Evolutionary conservation across 345 rosid species (phyloP), one percentile per base, ranked within the genome.

Genomic region (Hibiscus syriacus): DNA sequence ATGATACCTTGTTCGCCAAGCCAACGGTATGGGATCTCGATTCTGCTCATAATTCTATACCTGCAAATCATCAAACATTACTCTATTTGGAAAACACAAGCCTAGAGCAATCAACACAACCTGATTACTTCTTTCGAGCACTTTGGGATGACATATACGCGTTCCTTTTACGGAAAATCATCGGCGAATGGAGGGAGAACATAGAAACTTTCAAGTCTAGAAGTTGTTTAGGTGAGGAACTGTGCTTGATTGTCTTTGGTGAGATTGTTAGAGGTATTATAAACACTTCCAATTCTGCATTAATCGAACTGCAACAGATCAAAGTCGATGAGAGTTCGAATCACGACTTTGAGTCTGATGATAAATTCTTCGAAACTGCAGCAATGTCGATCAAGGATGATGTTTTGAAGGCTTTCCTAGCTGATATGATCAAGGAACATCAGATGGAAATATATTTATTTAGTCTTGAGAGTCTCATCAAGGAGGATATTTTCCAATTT

Each of bases 221-320:
- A 59, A 58, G 32, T 27, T 64, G 36, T 48, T 14, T 80, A 14
- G 54, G 48, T 27, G 84, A 83, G 67, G 81, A 86, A 56, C 54
- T 84, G 2, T 72, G 67, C 55, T 66, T 43, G 64, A 41, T 78
- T 43, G 72, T 80, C 52, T 73, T 56, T 20, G 64, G 59, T 65
- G 88, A 83, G 73, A 70, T 60, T 30, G 8, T 79, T 16, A 81
- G 64, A 36, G 77, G 62, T 41, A 3, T 39, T 65, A 46, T 62
- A 68, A 57, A 25, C 56, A 19, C 58, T 12, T 25, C 32, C 30
- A 54, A 79, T 64, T 66, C 61, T 3, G 34, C 56, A 7, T 16
- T 39, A 68, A 48, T 55, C 36, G 11, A 66, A 64, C 29, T 23
- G 27, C 36, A 66, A 54, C 71, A 70, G 75, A 38, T 20, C 25